Evolutionary conservation across 208 protist genomes (phyloP).

Genomic region (Naegleria gruberi): DNA sequence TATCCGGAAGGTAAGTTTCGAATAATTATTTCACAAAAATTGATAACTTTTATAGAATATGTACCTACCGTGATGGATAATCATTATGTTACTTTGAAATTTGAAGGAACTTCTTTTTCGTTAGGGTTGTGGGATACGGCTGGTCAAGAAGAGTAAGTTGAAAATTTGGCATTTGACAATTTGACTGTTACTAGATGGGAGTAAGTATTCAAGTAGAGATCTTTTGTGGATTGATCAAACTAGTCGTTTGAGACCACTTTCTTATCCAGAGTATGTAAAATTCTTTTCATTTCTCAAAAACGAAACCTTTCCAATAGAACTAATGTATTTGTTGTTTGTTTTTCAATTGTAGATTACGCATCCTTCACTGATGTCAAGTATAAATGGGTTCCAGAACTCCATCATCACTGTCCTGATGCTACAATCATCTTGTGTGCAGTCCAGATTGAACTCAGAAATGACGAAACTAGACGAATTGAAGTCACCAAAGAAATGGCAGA

Average conservation of each 20-base stretch:
- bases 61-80: conserved; percentile 52
- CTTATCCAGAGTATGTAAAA: conserved; percentile 75
- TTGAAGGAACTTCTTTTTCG: conserved; percentile 38
- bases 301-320: too few species aligned
- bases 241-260: conserved; percentile 70
- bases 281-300: too few species aligned
- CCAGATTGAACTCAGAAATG: conserved; percentile 47
- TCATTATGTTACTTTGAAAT: conserved; percentile 36
- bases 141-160: conserved; percentile 31
- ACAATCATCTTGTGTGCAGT: conserved; percentile 48
- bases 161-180: too few species aligned
- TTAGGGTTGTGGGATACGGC: conserved; percentile 19
- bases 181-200: too few species aligned
- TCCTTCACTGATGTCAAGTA: conserved; percentile 53
- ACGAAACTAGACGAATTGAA: conserved; percentile 35
- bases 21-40: too few species aligned
- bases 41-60: too few species aligned
- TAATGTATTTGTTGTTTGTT: conserved; percentile 69
- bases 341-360: conserved; percentile 51
- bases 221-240: too few species aligned
- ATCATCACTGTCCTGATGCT: conserved; percentile 33
- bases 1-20: too few species aligned
- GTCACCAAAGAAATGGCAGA: conserved; percentile 39
- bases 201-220: too few species aligned
- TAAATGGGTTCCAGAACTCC: conserved; percentile 31